Conservation (phyloP, 2,329 filamentous ascomycete species). For the Podosphaera aphanis region DNA sequence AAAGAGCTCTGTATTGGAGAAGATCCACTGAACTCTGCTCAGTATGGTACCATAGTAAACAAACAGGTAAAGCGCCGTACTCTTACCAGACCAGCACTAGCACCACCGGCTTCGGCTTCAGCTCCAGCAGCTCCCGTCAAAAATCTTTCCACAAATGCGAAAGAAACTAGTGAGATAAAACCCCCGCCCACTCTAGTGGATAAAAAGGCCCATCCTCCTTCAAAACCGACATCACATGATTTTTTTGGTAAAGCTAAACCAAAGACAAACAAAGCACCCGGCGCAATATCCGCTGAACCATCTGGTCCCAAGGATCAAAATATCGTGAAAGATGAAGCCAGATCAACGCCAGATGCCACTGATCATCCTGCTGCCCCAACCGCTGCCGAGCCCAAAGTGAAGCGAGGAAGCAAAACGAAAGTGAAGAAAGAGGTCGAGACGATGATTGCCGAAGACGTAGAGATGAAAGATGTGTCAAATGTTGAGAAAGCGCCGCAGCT, state of each 20-base stretch:
- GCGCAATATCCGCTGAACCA: too few relatives aligned
- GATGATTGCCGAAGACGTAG: constrained; percentile 23
- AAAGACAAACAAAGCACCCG: constrained; percentile 5
- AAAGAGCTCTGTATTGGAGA: constrained; percentile 29
- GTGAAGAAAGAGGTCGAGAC: constrained; percentile 7
- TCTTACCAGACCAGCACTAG: constrained; percentile 7
- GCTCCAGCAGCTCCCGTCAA: constrained; percentile 16
- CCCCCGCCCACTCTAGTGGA: constrained; percentile 3
- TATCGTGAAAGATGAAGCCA: constrained; percentile 11
- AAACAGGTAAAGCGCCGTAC: constrained; percentile 32
- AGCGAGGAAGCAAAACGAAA: constrained; percentile 19
- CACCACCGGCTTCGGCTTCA: constrained; percentile 13
- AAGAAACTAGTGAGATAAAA: constrained; percentile 1
- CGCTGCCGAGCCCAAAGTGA: constrained; percentile 36
- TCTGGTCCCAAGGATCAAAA: constrained; percentile 5
- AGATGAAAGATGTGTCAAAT: constrained; percentile 27
- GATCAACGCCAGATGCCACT: constrained; percentile 18
- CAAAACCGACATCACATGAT: too few relatives aligned
- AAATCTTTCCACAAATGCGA: constrained; percentile 7
- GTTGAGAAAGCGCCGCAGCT: constrained; percentile 15
- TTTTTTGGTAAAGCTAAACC: constrained; percentile 16
- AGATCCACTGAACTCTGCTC: constrained; percentile 32
- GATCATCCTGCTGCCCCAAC: constrained; percentile 62
- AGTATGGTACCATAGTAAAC: constrained; percentile 57
- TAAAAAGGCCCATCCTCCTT: constrained; percentile 5